Evolutionary conservation across 192 early-diverging fungal species (phyloP).

Genomic region (Funneliformis mosseae): DNA sequence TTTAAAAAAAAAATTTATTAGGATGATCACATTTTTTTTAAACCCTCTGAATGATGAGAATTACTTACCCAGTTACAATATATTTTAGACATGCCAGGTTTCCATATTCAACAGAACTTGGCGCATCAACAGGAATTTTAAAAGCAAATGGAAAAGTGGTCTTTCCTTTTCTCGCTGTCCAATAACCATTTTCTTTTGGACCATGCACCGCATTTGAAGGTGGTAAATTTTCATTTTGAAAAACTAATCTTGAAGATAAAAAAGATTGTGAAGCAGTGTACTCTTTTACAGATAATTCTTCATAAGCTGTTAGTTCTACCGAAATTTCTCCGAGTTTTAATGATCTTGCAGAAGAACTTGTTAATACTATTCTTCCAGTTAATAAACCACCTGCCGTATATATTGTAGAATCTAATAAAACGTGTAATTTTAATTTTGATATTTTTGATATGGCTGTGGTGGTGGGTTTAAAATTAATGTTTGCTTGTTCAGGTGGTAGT

Average conservation of each 20-base stretch:
- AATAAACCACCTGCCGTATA: slow-evolving; percentile 61
- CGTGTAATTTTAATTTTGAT: slow-evolving; percentile 60
- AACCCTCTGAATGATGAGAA: neutral
- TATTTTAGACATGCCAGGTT: slow-evolving; percentile 56
- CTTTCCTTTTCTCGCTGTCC: slow-evolving; percentile 65
- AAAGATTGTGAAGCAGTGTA: slow-evolving; percentile 54
- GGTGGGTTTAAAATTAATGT: slow-evolving; percentile 57
- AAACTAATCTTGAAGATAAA: slow-evolving; percentile 54
- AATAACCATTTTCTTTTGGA: slow-evolving; percentile 51
- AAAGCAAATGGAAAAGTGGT: slow-evolving; percentile 69
- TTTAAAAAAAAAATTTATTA: neutral
- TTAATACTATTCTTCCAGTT: slow-evolving; percentile 58
- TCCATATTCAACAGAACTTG: slow-evolving; percentile 56
- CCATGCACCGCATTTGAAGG: slow-evolving; percentile 63
- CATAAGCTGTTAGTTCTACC: slow-evolving; percentile 60
- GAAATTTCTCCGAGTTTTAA: slow-evolving; percentile 65
- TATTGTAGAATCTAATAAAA: slow-evolving; percentile 59
- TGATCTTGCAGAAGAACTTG: slow-evolving; percentile 45
- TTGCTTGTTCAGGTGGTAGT: slow-evolving; percentile 31
- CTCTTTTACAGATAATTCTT: slow-evolving; percentile 54
- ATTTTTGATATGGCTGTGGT: slow-evolving; percentile 58
- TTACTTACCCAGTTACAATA: slow-evolving; percentile 59
- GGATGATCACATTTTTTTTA: neutral
- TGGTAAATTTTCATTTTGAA: slow-evolving; percentile 58
- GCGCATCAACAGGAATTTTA: slow-evolving; percentile 60